These are phyloP conservation scores for Pichia deserticola DNA, from an alignment of 805 yeast genomes.

Conservation along the genomic window DNA sequence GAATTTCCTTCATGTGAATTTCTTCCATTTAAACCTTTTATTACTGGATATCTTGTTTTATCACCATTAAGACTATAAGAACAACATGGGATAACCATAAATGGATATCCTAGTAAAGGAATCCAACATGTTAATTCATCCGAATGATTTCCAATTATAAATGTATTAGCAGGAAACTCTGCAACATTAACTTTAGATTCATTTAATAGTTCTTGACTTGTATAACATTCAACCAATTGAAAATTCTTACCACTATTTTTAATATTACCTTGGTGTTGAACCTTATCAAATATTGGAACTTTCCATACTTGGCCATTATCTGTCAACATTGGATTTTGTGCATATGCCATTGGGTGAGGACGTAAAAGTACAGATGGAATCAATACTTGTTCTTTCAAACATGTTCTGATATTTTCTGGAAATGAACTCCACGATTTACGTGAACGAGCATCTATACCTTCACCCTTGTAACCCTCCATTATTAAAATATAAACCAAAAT, in stretches of 20 bases:
- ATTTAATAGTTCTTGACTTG: constrained; percentile 43
- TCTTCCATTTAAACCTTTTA: constrained; percentile 18
- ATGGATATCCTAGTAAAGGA: constrained; percentile 80
- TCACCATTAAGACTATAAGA: constrained; percentile 82
- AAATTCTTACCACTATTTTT: constrained; percentile 18
- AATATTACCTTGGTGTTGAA: constrained; percentile 18
- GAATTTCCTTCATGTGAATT: constrained; percentile 33
- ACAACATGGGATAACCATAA: constrained; percentile 91
- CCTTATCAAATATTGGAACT: constrained; percentile 33
- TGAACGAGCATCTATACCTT: constrained; percentile 83
- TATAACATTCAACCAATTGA: constrained; percentile 47
- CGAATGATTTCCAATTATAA: constrained; percentile 88
- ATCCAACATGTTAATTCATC: constrained; percentile 96
- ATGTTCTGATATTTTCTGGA: constrained; percentile 53
- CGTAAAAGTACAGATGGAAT: constrained; percentile 69
- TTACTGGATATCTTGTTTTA: constrained; percentile 54
- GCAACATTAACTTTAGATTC: constrained; percentile 54
- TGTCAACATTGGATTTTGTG: constrained; percentile 43
- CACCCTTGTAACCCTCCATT: constrained; percentile 74
- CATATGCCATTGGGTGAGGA: constrained; percentile 57
- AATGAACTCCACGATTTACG: constrained; percentile 82
- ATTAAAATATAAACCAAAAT: constrained; percentile 65
- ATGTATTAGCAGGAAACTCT: constrained; percentile 63
- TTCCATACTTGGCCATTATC: constrained; percentile 60
- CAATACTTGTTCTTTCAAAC: constrained; percentile 67